Evolutionary conservation across 202 grass and related monocot genomes (phyloP).

Genomic region (Saccharum hybrid): DNA sequence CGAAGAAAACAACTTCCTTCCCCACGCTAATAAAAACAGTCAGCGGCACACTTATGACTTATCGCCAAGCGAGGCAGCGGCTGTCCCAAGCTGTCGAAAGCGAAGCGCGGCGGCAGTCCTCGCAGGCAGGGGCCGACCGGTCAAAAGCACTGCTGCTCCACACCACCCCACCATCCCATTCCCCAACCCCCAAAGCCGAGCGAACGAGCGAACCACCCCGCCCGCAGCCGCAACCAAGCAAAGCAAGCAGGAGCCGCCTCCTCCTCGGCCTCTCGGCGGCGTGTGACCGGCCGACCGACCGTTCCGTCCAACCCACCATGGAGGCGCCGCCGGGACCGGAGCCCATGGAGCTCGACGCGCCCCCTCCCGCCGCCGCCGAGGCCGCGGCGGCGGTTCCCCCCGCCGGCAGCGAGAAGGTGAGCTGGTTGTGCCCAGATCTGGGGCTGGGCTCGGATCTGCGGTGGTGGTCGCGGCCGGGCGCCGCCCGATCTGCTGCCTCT

Average conservation of each 20-base stretch:
- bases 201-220: constrained; percentile 4
- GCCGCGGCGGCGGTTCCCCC: not conserved
- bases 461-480: not conserved
- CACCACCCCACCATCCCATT: not conserved
- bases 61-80: not conserved
- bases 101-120: constrained; percentile 3
- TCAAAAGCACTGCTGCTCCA: constrained; percentile 48
- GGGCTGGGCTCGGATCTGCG: constrained; percentile 24
- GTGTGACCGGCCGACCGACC: not conserved
- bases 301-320: not conserved
- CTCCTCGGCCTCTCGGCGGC: not conserved
- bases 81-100: constrained; percentile 20
- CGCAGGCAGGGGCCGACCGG: constrained; percentile 42
- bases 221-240: constrained; percentile 1
- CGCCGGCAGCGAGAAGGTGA: constrained; percentile 42
- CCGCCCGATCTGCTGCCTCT: constrained; percentile 22
- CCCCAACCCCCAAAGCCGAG: constrained; percentile 18
- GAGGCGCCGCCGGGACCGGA: constrained; percentile 58
- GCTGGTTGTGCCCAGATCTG: constrained; percentile 30
- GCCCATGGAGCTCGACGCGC: constrained; percentile 60
- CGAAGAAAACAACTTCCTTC: not conserved
- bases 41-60: not conserved
- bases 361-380: not conserved
- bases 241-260: not conserved
- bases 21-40: not conserved